Evolutionary conservation across 495 filamentous ascomycete genomes (phyloP).

Genomic region (Penicillium silybi): DNA sequence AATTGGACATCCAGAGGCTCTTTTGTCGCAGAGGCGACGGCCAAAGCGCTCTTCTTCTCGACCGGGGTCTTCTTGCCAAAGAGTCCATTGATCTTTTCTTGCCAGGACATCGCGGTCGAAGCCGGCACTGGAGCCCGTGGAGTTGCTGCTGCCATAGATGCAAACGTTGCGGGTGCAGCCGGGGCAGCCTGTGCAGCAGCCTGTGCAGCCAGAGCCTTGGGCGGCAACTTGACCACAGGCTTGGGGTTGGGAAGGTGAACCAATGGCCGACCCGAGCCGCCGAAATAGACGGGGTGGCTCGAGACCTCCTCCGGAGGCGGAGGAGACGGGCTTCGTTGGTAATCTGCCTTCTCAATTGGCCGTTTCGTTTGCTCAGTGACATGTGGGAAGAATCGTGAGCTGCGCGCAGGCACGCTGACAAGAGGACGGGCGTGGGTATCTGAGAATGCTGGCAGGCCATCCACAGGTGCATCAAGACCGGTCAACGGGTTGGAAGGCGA

Average conservation of each 20-base stretch:
- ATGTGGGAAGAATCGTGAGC: conserved; percentile 70
- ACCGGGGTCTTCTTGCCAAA: conserved; percentile 56
- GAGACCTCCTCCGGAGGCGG: conserved; percentile 67
- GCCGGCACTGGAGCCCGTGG: conserved; percentile 19
- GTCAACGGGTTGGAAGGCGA: conserved; percentile 31
- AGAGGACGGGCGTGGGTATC: conserved; percentile 36
- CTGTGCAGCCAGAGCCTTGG: conserved; percentile 38
- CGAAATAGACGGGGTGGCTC: conserved; percentile 67
- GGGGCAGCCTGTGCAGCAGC: conserved; percentile 42
- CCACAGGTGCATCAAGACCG: conserved; percentile 34
- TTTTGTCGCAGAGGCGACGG: conserved; percentile 56
- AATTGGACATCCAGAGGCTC: conserved; percentile 54
- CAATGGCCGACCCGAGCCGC: conserved; percentile 58
- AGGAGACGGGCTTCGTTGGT: conserved; percentile 52
- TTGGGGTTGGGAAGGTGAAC: conserved; percentile 65
- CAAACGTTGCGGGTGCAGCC: conserved; percentile 48
- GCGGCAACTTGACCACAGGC: conserved; percentile 70
- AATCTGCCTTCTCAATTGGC: conserved; percentile 26
- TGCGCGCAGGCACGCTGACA: conserved; percentile 41
- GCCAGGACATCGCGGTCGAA: conserved; percentile 53
- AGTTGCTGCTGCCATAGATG: conserved; percentile 50
- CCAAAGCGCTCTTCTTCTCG: conserved; percentile 50
- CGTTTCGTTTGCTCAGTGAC: conserved; percentile 39
- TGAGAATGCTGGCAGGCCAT: conserved; percentile 30
- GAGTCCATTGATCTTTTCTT: conserved; percentile 69